Percentiles rank a stretch among this genome's conserved stretches.
phyloP scores from a whole-genome alignment of 164 flowering plant genomes.

The Magnolia sinica region DNA sequence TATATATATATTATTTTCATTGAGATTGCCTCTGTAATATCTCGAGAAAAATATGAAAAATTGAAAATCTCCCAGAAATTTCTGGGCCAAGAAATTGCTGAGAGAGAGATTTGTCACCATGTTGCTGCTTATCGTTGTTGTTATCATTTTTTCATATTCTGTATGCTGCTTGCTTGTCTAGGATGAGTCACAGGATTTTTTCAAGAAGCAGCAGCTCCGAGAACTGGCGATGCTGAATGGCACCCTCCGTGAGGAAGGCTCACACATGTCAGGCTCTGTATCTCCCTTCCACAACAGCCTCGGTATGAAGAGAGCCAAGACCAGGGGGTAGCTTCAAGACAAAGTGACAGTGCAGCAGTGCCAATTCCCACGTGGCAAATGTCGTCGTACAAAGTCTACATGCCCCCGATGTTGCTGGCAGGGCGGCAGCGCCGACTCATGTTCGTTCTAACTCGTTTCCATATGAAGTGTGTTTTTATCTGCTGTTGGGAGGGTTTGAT shows the following conservation, averaged over 20 bases:
- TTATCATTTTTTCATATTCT: neutral
- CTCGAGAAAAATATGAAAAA: no score
- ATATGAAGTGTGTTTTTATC: slow-evolving; percentile 29
- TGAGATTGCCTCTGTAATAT: no score
- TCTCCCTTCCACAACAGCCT: slow-evolving; percentile 95
- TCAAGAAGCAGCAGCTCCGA: slow-evolving; percentile 91
- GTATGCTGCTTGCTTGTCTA: slow-evolving; percentile 13
- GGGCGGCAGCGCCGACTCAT: slow-evolving; percentile 27
- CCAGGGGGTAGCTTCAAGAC: slow-evolving; percentile 47
- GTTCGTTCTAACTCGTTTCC: slow-evolving; percentile 31
- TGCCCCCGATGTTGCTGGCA: slow-evolving; percentile 37
- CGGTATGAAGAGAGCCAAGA: slow-evolving; percentile 98
- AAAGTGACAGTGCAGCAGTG: slow-evolving; percentile 10
- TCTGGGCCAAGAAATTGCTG: no score
- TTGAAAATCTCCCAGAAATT: no score
- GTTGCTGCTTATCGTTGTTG: no score
- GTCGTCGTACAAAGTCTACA: slow-evolving; percentile 30
- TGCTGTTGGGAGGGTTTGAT: slow-evolving; percentile 16
- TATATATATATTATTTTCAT: no score
- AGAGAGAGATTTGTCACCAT: no score
- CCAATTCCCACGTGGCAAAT: slow-evolving; percentile 17
- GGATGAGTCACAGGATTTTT: slow-evolving; percentile 91
- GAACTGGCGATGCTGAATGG: slow-evolving; percentile 96
- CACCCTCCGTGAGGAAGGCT: slow-evolving; percentile 83
- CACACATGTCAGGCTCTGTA: slow-evolving; percentile 85